phyloP scores from a whole-genome alignment of 1,284 basidiomycete genomes.

The Sporisorium graminicola region DNA sequence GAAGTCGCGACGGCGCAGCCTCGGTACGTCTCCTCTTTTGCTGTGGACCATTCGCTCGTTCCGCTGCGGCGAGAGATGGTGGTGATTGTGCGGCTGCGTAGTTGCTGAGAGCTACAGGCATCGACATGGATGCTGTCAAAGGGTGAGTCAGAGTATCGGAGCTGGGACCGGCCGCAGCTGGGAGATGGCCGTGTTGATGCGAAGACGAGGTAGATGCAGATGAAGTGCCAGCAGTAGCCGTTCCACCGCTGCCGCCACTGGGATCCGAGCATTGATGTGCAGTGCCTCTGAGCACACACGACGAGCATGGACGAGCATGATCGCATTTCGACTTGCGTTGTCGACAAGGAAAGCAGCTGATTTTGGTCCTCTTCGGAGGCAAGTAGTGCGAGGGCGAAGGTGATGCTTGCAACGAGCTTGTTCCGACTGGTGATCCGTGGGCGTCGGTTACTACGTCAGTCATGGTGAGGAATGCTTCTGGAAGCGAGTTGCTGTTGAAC shows the following conservation, averaged over 20 bases:
- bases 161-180: neutral
- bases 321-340: slow-evolving; percentile 47
- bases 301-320: slow-evolving; percentile 41
- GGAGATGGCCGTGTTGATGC: neutral
- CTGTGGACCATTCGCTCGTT: slow-evolving; percentile 2
- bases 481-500: neutral
- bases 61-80: neutral
- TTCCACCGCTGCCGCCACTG: neutral
- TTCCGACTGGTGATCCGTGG: neutral
- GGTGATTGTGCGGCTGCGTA: slow-evolving; percentile 1
- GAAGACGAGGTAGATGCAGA: slow-evolving; percentile 2
- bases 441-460: slow-evolving; percentile 5
- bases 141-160: slow-evolving; percentile 5
- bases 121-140: slow-evolving; percentile 11
- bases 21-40: slow-evolving; percentile 20
- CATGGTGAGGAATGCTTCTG: neutral
- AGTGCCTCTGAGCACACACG: slow-evolving; percentile 36
- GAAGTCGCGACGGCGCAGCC: neutral
- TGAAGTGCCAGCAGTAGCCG: slow-evolving; percentile 3
- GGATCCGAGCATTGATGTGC: slow-evolving; percentile 29
- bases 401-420: slow-evolving; percentile 10
- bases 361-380: slow-evolving; percentile 28
- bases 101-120: slow-evolving; percentile 9
- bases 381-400: slow-evolving; percentile 8
- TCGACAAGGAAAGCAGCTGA: slow-evolving; percentile 42